Conservation (phyloP, 441 rosid species). For the Aquilaria agallochum region DNA sequence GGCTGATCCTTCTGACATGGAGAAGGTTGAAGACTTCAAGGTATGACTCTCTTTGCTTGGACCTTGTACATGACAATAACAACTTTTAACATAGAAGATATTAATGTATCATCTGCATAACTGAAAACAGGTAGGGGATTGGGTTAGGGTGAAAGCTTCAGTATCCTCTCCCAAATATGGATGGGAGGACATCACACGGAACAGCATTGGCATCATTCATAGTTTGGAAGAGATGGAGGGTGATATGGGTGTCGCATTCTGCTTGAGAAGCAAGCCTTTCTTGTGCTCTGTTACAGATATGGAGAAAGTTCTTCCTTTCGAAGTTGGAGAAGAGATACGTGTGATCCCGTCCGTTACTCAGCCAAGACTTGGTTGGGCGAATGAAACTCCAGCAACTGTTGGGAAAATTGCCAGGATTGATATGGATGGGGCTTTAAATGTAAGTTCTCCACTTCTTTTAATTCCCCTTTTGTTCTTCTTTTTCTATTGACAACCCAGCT, state of each 20-base stretch:
- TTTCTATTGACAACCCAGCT: background rate
- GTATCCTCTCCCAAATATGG: conserved; percentile 97
- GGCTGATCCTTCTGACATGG: conserved; percentile 99
- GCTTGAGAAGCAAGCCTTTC: conserved; percentile 93
- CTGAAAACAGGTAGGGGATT: conserved; percentile 81
- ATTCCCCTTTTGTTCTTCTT: background rate
- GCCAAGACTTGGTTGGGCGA: conserved; percentile 98
- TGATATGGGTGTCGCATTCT: conserved; percentile 92
- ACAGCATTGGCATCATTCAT: conserved; percentile 86
- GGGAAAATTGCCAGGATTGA: conserved; percentile 86
- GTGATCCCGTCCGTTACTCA: conserved; percentile 76
- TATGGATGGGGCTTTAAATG: conserved; percentile 98
- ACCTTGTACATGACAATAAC: background rate
- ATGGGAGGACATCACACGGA: conserved; percentile 90
- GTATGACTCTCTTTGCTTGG: conserved; percentile 29
- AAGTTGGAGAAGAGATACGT: conserved; percentile 89
- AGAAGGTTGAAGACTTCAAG: conserved; percentile 95
- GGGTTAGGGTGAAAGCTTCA: conserved; percentile 95
- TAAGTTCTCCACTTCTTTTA: conserved; percentile 19
- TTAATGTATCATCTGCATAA: conserved; percentile 7
- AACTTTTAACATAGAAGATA: background rate
- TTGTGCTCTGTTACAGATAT: conserved; percentile 90
- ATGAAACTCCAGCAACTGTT: conserved; percentile 90
- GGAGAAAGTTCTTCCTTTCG: conserved; percentile 91
- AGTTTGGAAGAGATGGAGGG: conserved; percentile 92